A percentile compares a stretch with the other conserved stretches of the same genome.
phyloP scores from a whole-genome alignment of 345 rosid genomes.

The Hibiscus syriacus region DNA sequence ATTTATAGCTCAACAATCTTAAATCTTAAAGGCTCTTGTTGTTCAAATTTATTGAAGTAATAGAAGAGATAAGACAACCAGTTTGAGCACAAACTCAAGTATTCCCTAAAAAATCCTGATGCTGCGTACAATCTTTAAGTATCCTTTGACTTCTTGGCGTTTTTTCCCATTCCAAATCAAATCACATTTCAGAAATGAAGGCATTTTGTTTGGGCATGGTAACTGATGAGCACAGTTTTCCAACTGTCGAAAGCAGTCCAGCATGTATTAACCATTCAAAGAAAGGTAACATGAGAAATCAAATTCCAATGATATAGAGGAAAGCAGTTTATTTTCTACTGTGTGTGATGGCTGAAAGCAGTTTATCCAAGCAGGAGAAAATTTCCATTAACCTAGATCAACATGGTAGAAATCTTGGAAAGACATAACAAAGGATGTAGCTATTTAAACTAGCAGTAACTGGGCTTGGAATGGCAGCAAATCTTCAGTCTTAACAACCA shows the following conservation, averaged over 20 bases:
- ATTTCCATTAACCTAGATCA: not conserved
- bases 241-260: not conserved
- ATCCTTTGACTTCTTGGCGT: not conserved
- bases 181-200: not conserved
- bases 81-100: not conserved
- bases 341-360: not conserved
- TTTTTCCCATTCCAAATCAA: not conserved
- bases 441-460: not conserved
- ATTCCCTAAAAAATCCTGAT: not conserved
- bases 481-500: too few relatives aligned
- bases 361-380: conserved; percentile 1
- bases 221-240: not conserved
- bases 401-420: not conserved
- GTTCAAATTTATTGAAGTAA: not conserved
- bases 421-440: not conserved
- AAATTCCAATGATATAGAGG: not conserved
- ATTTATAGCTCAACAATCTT: not conserved
- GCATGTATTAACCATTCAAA: not conserved
- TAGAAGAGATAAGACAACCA: not conserved
- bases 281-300: not conserved
- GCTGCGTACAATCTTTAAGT: not conserved
- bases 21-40: too few relatives aligned
- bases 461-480: too few relatives aligned
- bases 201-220: not conserved
- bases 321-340: not conserved